These are phyloP conservation scores for Euphorbia tirucalli DNA, from an alignment of 345 rosid species.

Conservation along the genomic window DNA sequence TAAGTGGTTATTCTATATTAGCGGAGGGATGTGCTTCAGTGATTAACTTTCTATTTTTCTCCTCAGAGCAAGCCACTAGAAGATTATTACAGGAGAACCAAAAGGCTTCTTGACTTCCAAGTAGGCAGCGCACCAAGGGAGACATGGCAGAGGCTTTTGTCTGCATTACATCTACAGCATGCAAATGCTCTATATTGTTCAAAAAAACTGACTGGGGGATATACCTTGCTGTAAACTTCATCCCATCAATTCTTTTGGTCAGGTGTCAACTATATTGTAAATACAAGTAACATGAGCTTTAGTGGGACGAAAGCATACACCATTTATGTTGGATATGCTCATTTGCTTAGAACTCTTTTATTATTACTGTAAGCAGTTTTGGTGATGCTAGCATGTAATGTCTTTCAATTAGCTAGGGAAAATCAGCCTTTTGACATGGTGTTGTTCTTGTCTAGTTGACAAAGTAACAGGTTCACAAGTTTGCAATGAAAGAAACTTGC, in stretches of 20 bases:
- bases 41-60: constrained; percentile 10
- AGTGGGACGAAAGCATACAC: neutral
- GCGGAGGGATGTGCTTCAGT: neutral
- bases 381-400: neutral
- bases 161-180: constrained; percentile 55
- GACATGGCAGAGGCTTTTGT: constrained; percentile 83
- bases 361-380: neutral
- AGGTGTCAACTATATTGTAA: neutral
- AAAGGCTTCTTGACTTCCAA: constrained; percentile 73
- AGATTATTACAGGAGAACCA: constrained; percentile 73
- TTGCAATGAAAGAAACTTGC: neutral
- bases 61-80: constrained; percentile 68
- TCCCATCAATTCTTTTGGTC: neutral
- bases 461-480: neutral
- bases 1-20: neutral
- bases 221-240: constrained; percentile 2
- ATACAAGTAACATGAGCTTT: neutral
- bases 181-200: constrained; percentile 1
- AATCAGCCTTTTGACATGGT: neutral
- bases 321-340: neutral
- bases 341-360: neutral
- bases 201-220: neutral
- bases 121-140: constrained; percentile 60
- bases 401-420: neutral
- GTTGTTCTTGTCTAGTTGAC: neutral